Base-by-base conservation (phyloP, 768 basidiomycete species). In the Mycena crocata region DNA sequence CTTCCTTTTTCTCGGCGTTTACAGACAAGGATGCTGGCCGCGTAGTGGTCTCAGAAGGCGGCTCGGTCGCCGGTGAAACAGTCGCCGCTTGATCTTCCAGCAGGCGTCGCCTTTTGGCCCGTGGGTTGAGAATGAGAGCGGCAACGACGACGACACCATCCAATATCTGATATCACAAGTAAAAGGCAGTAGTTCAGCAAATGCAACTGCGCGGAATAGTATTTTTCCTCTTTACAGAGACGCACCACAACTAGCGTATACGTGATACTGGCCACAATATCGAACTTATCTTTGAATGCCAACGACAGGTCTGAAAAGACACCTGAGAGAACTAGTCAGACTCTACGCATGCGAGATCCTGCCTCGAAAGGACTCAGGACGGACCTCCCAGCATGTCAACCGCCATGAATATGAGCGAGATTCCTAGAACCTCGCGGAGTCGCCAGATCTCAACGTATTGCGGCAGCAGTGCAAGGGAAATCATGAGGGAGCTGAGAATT, bases 401-500 rank as follows among this genome's bases (percentile, higher is more conserved):
- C 17, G 77, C 69, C 80, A 94, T 89, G 80, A 94, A 94, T 5
- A 81, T 50, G 57, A 91, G 78, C 0, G 89, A 91, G 56, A 95
- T 87, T 8, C 93, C 93, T 30, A 86, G 72, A 35, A 90, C 89
- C 65, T 88, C 84, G 67, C 81, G 82, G 72, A 84, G 81, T 69
- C 85, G 84, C 78, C 85, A 90, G 42, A 95, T 93, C 73, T 93
- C 91, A 76, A 84, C 88, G 71, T 90, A 94, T 75, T 94, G 93
- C 0, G 93, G 80, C 31, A 82, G 72, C 28, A 84, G 70, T 3
- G 76, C 85, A 12, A 83, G 71, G 14, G 86, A 81, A 42, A 93
- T 82, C 10, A 92, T 69, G 6, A 89, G 79, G 0, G 89, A 86
- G 28, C 85, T 80, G 34, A 90, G 70, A 55, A 92, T 82, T 1